Evolutionary conservation across 2,329 filamentous ascomycete genomes (phyloP).

Genomic region (Aspergillus sp.): DNA sequence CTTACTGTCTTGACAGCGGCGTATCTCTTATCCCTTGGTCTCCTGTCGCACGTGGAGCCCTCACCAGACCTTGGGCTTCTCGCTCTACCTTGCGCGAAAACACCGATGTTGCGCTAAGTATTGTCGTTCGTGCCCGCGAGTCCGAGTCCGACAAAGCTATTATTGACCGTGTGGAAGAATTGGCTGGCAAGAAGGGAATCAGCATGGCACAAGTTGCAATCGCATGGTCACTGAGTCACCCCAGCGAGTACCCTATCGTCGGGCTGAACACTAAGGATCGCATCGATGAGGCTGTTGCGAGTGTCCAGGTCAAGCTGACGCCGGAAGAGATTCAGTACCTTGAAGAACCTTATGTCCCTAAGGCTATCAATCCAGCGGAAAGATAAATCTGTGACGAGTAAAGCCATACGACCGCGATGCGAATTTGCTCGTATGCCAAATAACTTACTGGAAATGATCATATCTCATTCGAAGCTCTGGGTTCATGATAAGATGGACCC

Average conservation of each 20-base stretch:
- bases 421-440: no score
- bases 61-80: constrained; percentile 39
- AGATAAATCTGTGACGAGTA: no score
- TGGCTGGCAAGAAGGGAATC: constrained; percentile 50
- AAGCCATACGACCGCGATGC: no score
- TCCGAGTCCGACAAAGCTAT: constrained; percentile 46
- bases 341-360: constrained; percentile 55
- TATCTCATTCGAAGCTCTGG: no score
- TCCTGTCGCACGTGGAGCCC: constrained; percentile 38
- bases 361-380: no score
- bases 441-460: no score
- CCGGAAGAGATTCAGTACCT: constrained; percentile 54
- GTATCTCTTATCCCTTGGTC: constrained; percentile 35
- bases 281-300: constrained; percentile 54
- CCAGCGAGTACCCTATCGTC: constrained; percentile 51
- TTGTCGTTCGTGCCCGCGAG: constrained; percentile 34
- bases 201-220: constrained; percentile 58
- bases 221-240: constrained; percentile 52
- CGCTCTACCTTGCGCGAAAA: constrained; percentile 36
- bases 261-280: constrained; percentile 52
- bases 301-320: constrained; percentile 41
- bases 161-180: constrained; percentile 48
- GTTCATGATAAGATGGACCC: no score
- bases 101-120: constrained; percentile 37
- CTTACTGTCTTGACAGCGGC: constrained; percentile 31